phyloP scores from a whole-genome alignment of 169 alveolate species.

The Cryptosporidium viatorum region DNA sequence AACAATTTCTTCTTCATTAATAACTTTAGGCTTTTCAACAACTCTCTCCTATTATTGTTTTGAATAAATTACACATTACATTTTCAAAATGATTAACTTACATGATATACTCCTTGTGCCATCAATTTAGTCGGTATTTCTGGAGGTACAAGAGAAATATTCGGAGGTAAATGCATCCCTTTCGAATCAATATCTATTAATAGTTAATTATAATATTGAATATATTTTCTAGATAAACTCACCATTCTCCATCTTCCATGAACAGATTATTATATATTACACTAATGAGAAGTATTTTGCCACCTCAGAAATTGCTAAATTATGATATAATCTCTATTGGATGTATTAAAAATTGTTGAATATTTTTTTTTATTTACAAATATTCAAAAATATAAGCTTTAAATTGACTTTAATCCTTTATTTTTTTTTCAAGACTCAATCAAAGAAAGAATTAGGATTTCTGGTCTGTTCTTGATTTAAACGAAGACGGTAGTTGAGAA shows the following conservation, averaged over 20 bases:
- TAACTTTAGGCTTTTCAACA: conserved; percentile 65
- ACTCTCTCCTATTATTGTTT: conserved; percentile 26
- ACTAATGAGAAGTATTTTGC: neutral
- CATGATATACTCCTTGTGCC: conserved; percentile 70
- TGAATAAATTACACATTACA: neutral
- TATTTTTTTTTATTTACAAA: neutral
- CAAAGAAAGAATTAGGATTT: neutral
- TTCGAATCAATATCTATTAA: conserved; percentile 37
- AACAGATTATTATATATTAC: neutral
- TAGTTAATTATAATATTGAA: neutral
- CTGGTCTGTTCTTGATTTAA: neutral
- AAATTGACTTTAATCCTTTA: neutral
- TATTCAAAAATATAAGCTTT: neutral
- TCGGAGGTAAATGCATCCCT: conserved; percentile 54
- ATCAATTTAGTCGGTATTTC: conserved; percentile 59
- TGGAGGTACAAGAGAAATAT: conserved; percentile 72
- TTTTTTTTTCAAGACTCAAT: neutral
- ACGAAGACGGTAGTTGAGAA: neutral
- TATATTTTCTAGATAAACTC: neutral
- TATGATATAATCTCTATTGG: neutral
- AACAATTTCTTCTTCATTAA: conserved; percentile 67
- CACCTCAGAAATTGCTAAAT: neutral
- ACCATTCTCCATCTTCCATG: conserved; percentile 6
- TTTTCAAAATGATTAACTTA: conserved; percentile 24
- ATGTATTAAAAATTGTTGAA: neutral